phyloP scores from a whole-genome alignment of 257 asterid genomes.

The Solanum commersonii region DNA sequence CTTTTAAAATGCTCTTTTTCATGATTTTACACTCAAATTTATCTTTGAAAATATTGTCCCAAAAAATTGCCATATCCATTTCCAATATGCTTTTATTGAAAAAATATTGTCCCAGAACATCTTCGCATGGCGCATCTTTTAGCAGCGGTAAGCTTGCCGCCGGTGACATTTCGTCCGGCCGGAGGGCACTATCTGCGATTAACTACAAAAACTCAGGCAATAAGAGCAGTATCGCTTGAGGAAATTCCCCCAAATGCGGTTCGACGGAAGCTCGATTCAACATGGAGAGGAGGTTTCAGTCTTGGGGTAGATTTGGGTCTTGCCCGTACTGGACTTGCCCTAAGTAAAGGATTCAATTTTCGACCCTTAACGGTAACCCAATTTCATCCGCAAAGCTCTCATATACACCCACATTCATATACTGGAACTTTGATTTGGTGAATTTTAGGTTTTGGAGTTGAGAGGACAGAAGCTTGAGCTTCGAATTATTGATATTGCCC shows the following conservation, averaged over 20 bases:
- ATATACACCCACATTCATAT: neutral
- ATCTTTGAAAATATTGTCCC: neutral
- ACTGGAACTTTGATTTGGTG: neutral
- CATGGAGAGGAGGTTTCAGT: constrained; percentile 90
- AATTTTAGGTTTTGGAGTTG: constrained; percentile 59
- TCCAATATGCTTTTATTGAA: neutral
- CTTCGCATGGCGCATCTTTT: neutral
- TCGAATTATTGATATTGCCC: constrained; percentile 68
- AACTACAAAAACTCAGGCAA: neutral
- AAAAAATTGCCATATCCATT: neutral
- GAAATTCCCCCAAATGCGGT: constrained; percentile 68
- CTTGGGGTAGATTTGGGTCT: constrained; percentile 80
- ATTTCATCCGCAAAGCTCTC: neutral
- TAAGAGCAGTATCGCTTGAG: constrained; percentile 22
- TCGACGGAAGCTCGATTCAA: constrained; percentile 46
- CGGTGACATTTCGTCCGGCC: neutral
- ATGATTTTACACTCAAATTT: neutral
- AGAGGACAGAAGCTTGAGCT: constrained; percentile 81
- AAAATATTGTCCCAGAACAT: neutral
- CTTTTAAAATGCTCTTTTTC: neutral
- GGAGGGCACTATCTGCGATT: neutral
- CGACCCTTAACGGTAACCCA: constrained; percentile 61
- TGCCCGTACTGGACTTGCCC: constrained; percentile 78
- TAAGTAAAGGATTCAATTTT: constrained; percentile 79
- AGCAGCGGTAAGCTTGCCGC: neutral